phyloP scores from a whole-genome alignment of 208 protist genomes.

The Herpetomonas samuelpessoai region DNA sequence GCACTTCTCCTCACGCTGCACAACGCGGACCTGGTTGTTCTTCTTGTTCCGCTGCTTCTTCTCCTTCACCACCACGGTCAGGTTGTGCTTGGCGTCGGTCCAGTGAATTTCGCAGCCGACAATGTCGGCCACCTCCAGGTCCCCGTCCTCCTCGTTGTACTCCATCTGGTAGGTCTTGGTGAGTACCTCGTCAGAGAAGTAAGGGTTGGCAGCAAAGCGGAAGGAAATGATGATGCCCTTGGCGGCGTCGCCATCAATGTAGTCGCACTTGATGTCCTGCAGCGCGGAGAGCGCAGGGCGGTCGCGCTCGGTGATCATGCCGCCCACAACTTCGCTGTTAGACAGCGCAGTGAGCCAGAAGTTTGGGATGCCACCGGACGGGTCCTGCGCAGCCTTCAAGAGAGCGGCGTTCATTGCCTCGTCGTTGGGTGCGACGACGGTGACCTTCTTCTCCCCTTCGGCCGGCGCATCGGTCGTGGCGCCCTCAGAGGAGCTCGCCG shows the following conservation, averaged over 20 bases:
- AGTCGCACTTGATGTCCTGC: constrained; percentile 46
- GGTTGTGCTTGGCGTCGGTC: constrained; percentile 71
- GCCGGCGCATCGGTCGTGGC: constrained; percentile 42
- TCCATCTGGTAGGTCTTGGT: constrained; percentile 90
- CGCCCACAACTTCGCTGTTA: constrained; percentile 43
- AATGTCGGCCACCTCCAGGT: constrained; percentile 65
- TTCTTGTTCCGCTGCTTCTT: constrained; percentile 92
- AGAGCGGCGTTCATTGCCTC: constrained; percentile 19
- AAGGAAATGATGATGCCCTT: constrained; percentile 87
- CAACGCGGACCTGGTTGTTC: constrained; percentile 73
- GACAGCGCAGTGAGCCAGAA: constrained; percentile 85
- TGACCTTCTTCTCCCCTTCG: constrained; percentile 22
- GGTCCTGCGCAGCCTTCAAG: constrained; percentile 24
- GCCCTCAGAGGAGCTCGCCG: constrained; percentile 17
- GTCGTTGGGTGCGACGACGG: too few species aligned
- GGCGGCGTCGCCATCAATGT: constrained; percentile 43
- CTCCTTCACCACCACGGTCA: constrained; percentile 79
- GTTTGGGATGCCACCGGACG: constrained; percentile 77
- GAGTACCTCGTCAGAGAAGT: constrained; percentile 86
- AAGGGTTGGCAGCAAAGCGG: constrained; percentile 85
- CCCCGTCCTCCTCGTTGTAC: constrained; percentile 72
- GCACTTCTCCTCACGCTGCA: constrained; percentile 78
- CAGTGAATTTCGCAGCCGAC: constrained; percentile 80
- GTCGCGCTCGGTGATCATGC: constrained; percentile 71
- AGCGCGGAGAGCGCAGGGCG: constrained; percentile 47